Base-by-base conservation (phyloP, 75 land plant species). In the Ceratopteris richardii region DNA sequence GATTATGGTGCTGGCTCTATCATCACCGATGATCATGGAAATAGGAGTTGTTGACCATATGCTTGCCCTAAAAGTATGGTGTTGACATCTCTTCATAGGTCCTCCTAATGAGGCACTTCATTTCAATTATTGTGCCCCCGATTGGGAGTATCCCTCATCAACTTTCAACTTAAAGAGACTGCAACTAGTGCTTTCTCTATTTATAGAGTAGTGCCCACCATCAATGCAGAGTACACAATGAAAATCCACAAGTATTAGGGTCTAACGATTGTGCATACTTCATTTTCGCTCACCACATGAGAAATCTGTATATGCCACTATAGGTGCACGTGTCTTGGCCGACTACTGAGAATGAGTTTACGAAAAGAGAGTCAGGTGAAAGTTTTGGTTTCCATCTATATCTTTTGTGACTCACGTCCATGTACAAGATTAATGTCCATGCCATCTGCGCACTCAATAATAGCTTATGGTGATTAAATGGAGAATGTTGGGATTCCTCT, bases 221-320 rank as follows among this genome's bases (percentile, higher is more conserved):
- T 68, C 1, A 74, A 72, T 51, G 23, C 61, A 6, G 72, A 26
- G 0, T 77, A 83, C 69, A 61, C 77, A 20, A 74, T 29, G 10
- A 83, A 86, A 54, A 77, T 62, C 47, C 46, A 56, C n/a, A 28
- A 56, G 14, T 83, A 78, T 7, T 48, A 75, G 25, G 46, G 22
- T 44, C 55, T 72, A 18, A 71, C 79, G 73, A 77, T 47, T 78
- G 82, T 50, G 73, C 78, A 3, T 85, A 86, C 69, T 86, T 82
- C 70, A 53, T 73, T 43, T 72, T 61, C 29, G 55, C 75, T 37
- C 63, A 73, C 47, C 21, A 30, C 52, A 61, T 60, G 61, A 46
- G 56, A 64, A 41, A 54, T 54, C 77, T 78, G 21, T 76, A 70
- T 0, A 28, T 57, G 7, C 43, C 72, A 1, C 30, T 79, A 21